A percentile compares a stretch with the other conserved stretches of the same genome.
phyloP scores from a whole-genome alignment of 225 moss, liverwort and hornwort genomes.

The Sphagnum contortum region DNA sequence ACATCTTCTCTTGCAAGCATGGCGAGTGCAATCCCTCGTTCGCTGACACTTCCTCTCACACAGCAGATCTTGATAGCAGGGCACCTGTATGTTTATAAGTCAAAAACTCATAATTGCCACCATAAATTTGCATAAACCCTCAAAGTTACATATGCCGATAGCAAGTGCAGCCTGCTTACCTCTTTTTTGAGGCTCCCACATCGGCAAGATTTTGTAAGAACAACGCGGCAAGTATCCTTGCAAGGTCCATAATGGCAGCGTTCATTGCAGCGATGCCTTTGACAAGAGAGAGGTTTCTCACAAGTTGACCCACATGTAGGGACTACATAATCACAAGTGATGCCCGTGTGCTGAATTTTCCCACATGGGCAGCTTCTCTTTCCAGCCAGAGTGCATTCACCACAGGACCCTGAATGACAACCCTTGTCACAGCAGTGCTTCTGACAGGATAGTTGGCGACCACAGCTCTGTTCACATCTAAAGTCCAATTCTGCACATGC shows the following conservation, averaged over 20 bases:
- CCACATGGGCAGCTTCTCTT: slow-evolving; percentile 85
- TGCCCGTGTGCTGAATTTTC: slow-evolving; percentile 68
- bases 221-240: slow-evolving; percentile 68
- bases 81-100: slow-evolving; percentile 32
- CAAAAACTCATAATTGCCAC: too few species aligned
- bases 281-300: slow-evolving; percentile 63
- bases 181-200: slow-evolving; percentile 89
- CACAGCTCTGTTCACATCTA: slow-evolving; percentile 62
- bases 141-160: too few species aligned
- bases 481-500: slow-evolving; percentile 56
- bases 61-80: slow-evolving; percentile 77
- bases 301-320: slow-evolving; percentile 93
- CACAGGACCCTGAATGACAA: slow-evolving; percentile 71
- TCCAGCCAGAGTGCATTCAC: slow-evolving; percentile 62
- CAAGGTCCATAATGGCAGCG: slow-evolving; percentile 84
- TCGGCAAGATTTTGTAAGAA: slow-evolving; percentile 66
- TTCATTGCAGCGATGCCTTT: slow-evolving; percentile 71
- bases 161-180: slow-evolving; percentile 18
- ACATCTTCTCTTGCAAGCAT: slow-evolving; percentile 82
- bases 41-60: slow-evolving; percentile 94
- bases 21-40: slow-evolving; percentile 65
- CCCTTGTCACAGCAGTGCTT: slow-evolving; percentile 77
- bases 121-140: too few species aligned
- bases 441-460: slow-evolving; percentile 56
- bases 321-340: slow-evolving; percentile 57